A percentile compares a stretch with the other conserved stretches of the same genome.
These are phyloP conservation scores for Sporisorium iseilematis-ciliati DNA, from an alignment of 1,284 basidiomycete genomes.

Conservation along the genomic window DNA sequence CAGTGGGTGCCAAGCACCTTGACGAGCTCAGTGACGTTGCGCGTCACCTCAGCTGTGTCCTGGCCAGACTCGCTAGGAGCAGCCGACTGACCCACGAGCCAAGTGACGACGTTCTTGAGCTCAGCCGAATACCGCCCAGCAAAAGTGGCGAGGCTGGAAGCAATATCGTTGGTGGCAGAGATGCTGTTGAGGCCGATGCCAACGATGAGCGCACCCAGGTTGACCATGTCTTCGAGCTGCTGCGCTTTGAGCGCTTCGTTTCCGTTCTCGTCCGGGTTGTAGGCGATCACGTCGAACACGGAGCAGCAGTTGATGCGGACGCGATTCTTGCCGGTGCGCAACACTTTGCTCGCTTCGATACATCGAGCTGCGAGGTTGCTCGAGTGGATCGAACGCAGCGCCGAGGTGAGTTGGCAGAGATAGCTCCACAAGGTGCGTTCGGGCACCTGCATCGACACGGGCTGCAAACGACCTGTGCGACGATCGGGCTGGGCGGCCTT, in stretches of 20 bases:
- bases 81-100: constrained; percentile 75
- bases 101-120: constrained; percentile 82
- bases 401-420: constrained; percentile 88
- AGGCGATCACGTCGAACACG: constrained; percentile 66
- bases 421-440: constrained; percentile 96
- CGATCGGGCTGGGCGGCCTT: constrained; percentile 70
- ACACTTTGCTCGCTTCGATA: constrained; percentile 87
- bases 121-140: constrained; percentile 82
- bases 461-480: constrained; percentile 64
- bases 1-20: constrained; percentile 82
- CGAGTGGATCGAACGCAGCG: constrained; percentile 86
- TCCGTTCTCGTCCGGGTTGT: constrained; percentile 47
- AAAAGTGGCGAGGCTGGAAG: constrained; percentile 83
- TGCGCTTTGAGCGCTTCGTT: constrained; percentile 47
- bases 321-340: constrained; percentile 89
- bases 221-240: constrained; percentile 85
- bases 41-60: constrained; percentile 28
- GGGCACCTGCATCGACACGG: constrained; percentile 72
- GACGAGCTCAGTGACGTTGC: constrained; percentile 83
- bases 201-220: constrained; percentile 87
- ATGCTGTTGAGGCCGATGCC: constrained; percentile 81
- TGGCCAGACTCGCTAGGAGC: constrained; percentile 20
- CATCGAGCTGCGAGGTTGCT: constrained; percentile 84
- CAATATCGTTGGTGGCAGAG: constrained; percentile 76
- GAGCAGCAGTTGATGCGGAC: constrained; percentile 63